A percentile compares a stretch with the other conserved stretches of the same genome.
Evolutionary conservation across 2,329 filamentous ascomycete genomes (phyloP).

Genomic region (Sporothrix curviconia): DNA sequence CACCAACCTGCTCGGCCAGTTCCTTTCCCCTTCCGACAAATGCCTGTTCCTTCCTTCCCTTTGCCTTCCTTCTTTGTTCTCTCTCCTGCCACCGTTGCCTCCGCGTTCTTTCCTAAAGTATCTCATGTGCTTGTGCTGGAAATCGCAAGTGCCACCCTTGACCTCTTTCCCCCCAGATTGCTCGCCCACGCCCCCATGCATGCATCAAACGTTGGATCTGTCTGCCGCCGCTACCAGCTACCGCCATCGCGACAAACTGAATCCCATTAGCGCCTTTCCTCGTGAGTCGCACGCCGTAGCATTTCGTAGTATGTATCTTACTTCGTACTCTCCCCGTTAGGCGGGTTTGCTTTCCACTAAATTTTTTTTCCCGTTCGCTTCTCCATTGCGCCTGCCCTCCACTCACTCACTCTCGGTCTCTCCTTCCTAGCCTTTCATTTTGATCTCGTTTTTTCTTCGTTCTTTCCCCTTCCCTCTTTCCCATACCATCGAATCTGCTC

Average conservation of each 20-base stretch:
- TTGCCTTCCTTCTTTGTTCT: too few relatives aligned
- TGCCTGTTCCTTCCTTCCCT: too few relatives aligned
- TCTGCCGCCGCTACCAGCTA: constrained; percentile 10
- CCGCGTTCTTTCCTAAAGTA: too few relatives aligned
- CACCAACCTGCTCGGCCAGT: too few relatives aligned
- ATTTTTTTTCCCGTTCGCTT: constrained; percentile 12
- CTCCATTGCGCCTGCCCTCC: background rate
- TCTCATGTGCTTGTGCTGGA: too few relatives aligned
- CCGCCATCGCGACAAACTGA: constrained; percentile 15
- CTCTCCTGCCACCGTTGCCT: too few relatives aligned
- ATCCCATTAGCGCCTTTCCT: too few relatives aligned
- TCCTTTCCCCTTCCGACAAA: too few relatives aligned
- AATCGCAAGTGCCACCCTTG: too few relatives aligned
- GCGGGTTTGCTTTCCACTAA: constrained; percentile 12
- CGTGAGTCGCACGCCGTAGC: constrained; percentile 6
- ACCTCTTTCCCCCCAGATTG: background rate
- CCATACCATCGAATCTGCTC: background rate
- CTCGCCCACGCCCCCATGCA: constrained; percentile 13
- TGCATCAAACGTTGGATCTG: constrained; percentile 18
- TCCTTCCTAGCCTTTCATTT: constrained; percentile 1
- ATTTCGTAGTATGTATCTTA: constrained; percentile 3
- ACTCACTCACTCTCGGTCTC: background rate
- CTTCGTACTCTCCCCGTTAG: background rate
- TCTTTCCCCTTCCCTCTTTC: background rate
- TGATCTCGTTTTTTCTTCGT: background rate